These are phyloP conservation scores for Datisca glomerata DNA, from an alignment of 306 rosid species.

Conservation along the genomic window DNA sequence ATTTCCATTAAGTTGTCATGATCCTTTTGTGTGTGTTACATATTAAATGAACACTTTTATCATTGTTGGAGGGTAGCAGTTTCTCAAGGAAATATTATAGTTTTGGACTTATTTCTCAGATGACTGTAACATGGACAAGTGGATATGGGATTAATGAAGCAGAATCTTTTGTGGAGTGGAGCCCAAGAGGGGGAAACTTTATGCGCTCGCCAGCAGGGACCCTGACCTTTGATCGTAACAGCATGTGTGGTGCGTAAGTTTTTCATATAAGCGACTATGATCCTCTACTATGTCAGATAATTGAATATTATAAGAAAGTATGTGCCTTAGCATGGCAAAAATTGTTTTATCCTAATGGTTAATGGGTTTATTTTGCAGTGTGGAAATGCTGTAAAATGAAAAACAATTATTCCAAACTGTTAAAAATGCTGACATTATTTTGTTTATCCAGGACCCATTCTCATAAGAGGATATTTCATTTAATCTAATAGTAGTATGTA, in stretches of 20 bases:
- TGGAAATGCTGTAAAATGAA: too few species aligned
- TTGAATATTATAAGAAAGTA: too few species aligned
- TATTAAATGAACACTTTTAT: too few species aligned
- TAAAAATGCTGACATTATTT: too few species aligned
- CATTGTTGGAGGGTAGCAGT: too few species aligned
- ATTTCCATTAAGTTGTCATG: background rate
- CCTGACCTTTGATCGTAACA: slow-evolving; percentile 60
- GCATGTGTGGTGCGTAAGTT: slow-evolving; percentile 67
- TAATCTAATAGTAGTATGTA: background rate
- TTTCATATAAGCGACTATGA: too few species aligned
- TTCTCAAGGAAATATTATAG: background rate
- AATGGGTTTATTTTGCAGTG: too few species aligned
- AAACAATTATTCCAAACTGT: background rate
- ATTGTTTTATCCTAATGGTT: too few species aligned
- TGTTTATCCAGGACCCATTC: background rate
- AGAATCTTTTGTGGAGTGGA: slow-evolving; percentile 85
- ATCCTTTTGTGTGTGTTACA: too few species aligned
- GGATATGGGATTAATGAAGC: slow-evolving; percentile 74
- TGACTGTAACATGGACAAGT: slow-evolving; percentile 95
- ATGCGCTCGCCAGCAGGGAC: slow-evolving; percentile 65
- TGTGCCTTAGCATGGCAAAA: too few species aligned
- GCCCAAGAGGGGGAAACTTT: slow-evolving; percentile 37
- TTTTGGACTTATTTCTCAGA: slow-evolving; percentile 22
- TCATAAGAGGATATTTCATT: background rate
- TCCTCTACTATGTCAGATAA: too few species aligned